Base-by-base conservation (phyloP, 169 alveolate genomes). In the Babesia ovis region DNA sequence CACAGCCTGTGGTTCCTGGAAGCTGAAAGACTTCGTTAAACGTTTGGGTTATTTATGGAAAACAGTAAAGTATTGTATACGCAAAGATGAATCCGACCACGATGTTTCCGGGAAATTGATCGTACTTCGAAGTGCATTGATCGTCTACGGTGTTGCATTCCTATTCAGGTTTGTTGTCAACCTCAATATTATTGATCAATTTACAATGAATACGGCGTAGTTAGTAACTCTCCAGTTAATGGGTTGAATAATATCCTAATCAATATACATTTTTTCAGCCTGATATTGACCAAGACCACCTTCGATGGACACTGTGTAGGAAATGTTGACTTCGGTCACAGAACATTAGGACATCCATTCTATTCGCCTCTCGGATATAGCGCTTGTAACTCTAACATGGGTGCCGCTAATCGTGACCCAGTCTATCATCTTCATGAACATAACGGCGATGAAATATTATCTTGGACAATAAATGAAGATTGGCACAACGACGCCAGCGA, bases 291-390 rank as follows among this genome's bases (percentile, higher is more conserved):
- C 46, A 64, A 48, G 61, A 64, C 74, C 3, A 64, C 74, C 16
- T 50, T 48, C 37, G n/a, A 34, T 64, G 74, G 74, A 4, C 34
- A 39, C 3, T 64, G 61, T 23, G 23, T 50, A 25, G 74, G 74
- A 18, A 46, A 56, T 2, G 62, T 50, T 3, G 74, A 45, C 45
- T 64, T 22, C 34, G 42, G 61, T 32, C 32, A 11, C 35, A 50
- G 20, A 18, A 12, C 29, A 0, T 25, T 35, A 48, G 50, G 31
- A 11, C 4, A 2, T 5, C 74, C 59, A 3, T 29, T 45, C n/a
- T 35, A 64, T 25, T 50, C 59, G 3, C 59, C 74, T 25, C 61
- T 64, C 1, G 74, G 74, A 32, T 64, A 64, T 39, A 64, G 41
- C 23, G 74, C 74, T 16, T 64, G 64, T 27, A 42, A 43, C 2